Evolutionary conservation across 495 filamentous ascomycete genomes (phyloP).

Genomic region (Trichoderma orchidacearum): DNA sequence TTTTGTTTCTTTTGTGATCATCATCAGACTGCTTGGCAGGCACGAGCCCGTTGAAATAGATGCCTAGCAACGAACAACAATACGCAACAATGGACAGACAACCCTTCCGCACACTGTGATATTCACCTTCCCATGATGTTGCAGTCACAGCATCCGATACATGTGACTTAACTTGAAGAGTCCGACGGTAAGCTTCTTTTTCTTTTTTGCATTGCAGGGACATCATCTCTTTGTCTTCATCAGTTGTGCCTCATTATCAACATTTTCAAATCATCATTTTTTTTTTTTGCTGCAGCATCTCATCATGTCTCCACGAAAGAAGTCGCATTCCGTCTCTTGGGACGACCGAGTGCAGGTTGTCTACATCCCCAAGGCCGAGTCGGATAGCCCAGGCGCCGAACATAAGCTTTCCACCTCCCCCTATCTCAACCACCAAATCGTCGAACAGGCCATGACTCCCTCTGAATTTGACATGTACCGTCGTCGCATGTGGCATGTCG

Average conservation of each 20-base stretch:
- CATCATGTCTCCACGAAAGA: background rate
- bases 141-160: too few relatives aligned
- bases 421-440: background rate
- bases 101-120: background rate
- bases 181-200: too few relatives aligned
- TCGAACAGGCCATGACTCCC: background rate
- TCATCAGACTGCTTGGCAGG: background rate
- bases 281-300: background rate
- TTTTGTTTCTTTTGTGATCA: too few relatives aligned
- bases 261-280: background rate
- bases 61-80: background rate
- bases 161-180: too few relatives aligned
- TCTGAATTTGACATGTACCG: background rate
- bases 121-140: background rate
- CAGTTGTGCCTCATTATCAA: too few relatives aligned
- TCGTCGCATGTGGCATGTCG: background rate
- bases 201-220: too few relatives aligned
- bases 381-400: background rate
- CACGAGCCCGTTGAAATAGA: background rate
- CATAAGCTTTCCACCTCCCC: background rate
- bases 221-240: too few relatives aligned
- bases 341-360: background rate
- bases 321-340: background rate
- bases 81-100: background rate
- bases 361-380: background rate